These are phyloP conservation scores for Alternaria gaisen DNA, from an alignment of 2,329 filamentous ascomycete genomes.

Conservation along the genomic window DNA sequence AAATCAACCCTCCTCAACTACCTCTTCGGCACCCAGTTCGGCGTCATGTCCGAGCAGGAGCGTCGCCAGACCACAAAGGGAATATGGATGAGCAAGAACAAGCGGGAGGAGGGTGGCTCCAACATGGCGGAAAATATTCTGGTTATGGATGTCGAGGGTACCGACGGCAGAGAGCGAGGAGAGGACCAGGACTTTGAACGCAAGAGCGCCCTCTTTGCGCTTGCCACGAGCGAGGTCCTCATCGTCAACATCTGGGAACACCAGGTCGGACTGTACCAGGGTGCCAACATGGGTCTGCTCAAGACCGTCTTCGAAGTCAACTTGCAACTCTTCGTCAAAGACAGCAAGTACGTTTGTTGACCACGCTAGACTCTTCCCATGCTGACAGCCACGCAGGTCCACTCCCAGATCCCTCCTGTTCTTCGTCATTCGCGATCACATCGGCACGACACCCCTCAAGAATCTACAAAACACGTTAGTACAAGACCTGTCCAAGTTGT, in stretches of 20 bases:
- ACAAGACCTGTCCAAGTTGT: conserved; percentile 90
- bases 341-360: conserved; percentile 75
- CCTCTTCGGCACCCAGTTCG: conserved; percentile 94
- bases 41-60: conserved; percentile 96
- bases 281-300: conserved; percentile 96
- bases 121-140: conserved; percentile 96
- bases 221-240: conserved; percentile 96
- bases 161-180: conserved; percentile 92
- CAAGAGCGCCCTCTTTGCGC: conserved; percentile 95
- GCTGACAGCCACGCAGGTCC: conserved; percentile 64
- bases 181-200: conserved; percentile 99
- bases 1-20: conserved; percentile 97
- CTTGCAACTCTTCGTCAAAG: conserved; percentile 93
- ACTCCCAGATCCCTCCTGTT: conserved; percentile 91
- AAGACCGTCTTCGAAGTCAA: conserved; percentile 99
- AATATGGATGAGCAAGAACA: conserved; percentile 99
- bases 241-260: conserved; percentile 99
- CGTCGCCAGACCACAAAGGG: conserved; percentile 97
- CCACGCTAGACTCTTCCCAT: not conserved
- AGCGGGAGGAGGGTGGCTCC: conserved; percentile 61
- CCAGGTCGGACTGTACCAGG: conserved; percentile 96
- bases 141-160: conserved; percentile 99
- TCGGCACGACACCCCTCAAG: conserved; percentile 87
- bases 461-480: conserved; percentile 91
- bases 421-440: conserved; percentile 97